Conservation (phyloP, 2,329 filamentous ascomycete species). For the Colletotrichum tofieldiae region DNA sequence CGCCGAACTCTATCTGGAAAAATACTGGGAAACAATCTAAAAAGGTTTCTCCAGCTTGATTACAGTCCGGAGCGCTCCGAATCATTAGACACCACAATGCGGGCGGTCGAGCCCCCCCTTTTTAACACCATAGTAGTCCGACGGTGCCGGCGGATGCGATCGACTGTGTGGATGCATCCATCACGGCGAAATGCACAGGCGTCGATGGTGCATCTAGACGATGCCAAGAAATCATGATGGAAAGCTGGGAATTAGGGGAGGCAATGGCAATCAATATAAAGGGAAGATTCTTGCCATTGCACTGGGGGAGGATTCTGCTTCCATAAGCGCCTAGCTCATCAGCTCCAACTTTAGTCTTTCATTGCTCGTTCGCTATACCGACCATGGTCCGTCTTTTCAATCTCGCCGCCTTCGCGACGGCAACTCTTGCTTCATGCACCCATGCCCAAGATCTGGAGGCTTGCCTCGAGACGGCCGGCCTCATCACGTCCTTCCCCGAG, state of each 20-base stretch:
- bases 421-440: constrained; percentile 2
- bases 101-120: background rate
- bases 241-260: constrained; percentile 1
- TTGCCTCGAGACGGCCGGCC: constrained; percentile 40
- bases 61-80: constrained; percentile 9
- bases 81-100: too few relatives aligned
- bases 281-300: background rate
- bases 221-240: constrained; percentile 23
- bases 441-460: constrained; percentile 27
- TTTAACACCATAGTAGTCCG: background rate
- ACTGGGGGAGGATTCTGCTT: too few relatives aligned
- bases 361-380: background rate
- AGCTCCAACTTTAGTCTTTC: constrained; percentile 30
- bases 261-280: background rate
- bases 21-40: constrained; percentile 25
- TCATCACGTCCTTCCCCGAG: constrained; percentile 38
- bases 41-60: constrained; percentile 32
- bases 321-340: background rate
- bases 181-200: background rate
- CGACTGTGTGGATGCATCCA: constrained; percentile 10
- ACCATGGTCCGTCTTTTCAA: constrained; percentile 29
- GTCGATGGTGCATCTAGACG: background rate
- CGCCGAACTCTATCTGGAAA: constrained; percentile 11
- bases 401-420: constrained; percentile 28
- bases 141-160: constrained; percentile 4